Conservation (phyloP, 225 moss, liverwort and hornwort species). For the Lunularia cruciata region DNA sequence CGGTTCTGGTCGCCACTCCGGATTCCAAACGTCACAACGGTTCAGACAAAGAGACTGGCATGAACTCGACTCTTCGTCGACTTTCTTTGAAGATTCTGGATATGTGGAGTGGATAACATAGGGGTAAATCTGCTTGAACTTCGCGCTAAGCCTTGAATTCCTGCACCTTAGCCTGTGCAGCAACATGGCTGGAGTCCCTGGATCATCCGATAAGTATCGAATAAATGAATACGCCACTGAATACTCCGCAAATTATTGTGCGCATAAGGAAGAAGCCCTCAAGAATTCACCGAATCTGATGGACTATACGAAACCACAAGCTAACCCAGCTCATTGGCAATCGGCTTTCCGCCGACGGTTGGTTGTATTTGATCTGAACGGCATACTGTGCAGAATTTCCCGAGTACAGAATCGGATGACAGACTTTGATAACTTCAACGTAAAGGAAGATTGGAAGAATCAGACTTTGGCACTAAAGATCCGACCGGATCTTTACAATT, state of each 20-base stretch:
- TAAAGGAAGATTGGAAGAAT: slow-evolving; percentile 27
- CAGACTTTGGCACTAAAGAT: slow-evolving; percentile 18
- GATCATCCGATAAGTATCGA: slow-evolving; percentile 1
- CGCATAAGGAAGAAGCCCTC: slow-evolving; percentile 12
- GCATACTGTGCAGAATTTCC: slow-evolving; percentile 18
- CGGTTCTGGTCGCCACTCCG: too few species aligned
- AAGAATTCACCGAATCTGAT: slow-evolving; percentile 3
- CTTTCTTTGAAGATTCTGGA: background rate
- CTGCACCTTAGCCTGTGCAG: background rate
- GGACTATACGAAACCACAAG: slow-evolving; percentile 6
- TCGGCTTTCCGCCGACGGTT: background rate
- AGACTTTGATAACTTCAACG: slow-evolving; percentile 18
- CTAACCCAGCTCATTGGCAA: slow-evolving; percentile 17
- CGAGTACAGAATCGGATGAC: background rate
- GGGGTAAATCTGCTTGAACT: background rate
- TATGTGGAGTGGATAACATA: background rate
- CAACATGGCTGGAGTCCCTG: slow-evolving; percentile 22
- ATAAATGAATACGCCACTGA: slow-evolving; percentile 15
- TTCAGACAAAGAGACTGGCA: background rate
- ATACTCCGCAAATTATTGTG: slow-evolving; percentile 18
- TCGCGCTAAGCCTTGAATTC: background rate
- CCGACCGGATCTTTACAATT: slow-evolving; percentile 13
- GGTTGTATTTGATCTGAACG: slow-evolving; percentile 18
- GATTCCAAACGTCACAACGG: slow-evolving; percentile 6
- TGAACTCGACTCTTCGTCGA: background rate